phyloP scores from a whole-genome alignment of 371 early-diverging fungal genomes.

The Funneliformis caledonium region DNA sequence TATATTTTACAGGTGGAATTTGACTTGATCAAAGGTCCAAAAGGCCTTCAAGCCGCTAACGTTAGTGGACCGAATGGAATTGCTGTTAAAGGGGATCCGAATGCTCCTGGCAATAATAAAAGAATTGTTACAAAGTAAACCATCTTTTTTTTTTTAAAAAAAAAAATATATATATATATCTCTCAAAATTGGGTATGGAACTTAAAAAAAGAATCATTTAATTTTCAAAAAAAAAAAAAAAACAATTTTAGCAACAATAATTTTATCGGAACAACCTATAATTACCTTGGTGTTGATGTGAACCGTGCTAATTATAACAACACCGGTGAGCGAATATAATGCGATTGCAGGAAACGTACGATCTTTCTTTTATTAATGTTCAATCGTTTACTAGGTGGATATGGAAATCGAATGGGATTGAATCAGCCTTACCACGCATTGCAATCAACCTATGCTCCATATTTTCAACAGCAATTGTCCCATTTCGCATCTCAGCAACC shows the following conservation, averaged over 20 bases:
- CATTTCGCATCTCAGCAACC: slow-evolving; percentile 14
- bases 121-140: neutral
- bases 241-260: neutral
- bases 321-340: neutral
- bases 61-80: slow-evolving; percentile 80
- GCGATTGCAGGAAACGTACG: neutral
- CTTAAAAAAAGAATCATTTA: neutral
- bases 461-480: neutral
- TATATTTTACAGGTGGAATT: slow-evolving; percentile 66
- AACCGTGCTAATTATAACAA: neutral
- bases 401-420: neutral
- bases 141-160: neutral
- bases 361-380: neutral
- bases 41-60: slow-evolving; percentile 84
- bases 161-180: too few relatives aligned
- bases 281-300: neutral
- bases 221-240: neutral
- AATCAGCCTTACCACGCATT: neutral
- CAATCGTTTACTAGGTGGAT: neutral
- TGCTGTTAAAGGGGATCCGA: slow-evolving; percentile 67
- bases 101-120: neutral
- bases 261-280: neutral
- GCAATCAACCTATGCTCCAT: neutral
- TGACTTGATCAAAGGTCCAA: slow-evolving; percentile 78
- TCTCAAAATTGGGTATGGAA: neutral